Evolutionary conservation across 805 yeast genomes (phyloP), one percentile per base, ranked within the genome.

Genomic region (Starmerella tilneyi): DNA sequence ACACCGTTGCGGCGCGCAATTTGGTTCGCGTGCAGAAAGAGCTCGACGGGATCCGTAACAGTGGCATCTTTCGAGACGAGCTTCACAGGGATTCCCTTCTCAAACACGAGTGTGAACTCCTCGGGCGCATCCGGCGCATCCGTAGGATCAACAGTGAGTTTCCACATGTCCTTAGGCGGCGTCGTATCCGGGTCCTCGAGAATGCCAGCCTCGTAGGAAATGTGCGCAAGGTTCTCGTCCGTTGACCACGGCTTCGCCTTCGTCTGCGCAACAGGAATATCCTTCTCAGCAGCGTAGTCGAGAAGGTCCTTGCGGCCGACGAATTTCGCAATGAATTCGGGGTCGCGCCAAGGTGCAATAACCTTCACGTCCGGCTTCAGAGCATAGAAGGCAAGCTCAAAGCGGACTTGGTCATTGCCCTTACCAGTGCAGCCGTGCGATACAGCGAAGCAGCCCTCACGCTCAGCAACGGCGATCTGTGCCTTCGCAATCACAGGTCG

Each of bases 111-210:
- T 19, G 82, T 69, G 67, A 92, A 79, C 64, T 81, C 81, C 73
- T 92, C 96, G 59, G 97, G 97, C 41, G 71, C 70, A 51, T 84
- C 79, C 61, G 98, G 98, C 46, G 98, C 97, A 62, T 89, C 96
- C 32, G 71, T 63, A 59, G 98, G 97, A 68, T 89, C 98, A 50
- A 82, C 84, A 34, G 96, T 92, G 65, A 92, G 78, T 72, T 92
- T 92, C 98, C 98, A 92, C 98, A 92, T 92, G 67, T 92, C 98
- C 73, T 88, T 89, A 70, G 98, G 98, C 54, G 98, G 98, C 43
- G 98, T 92, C 58, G 89, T 79, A 67, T 92, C 84, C 63, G 99
- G 99, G 71, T 92, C 95, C 72, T 92, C 99, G 62, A 92, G 78
- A 57, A 92, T 92, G 70, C 99, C 99, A 54, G 99, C 99, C 74